Conservation (phyloP, 331 rosid species). For the Phaseolus coccineus region DNA sequence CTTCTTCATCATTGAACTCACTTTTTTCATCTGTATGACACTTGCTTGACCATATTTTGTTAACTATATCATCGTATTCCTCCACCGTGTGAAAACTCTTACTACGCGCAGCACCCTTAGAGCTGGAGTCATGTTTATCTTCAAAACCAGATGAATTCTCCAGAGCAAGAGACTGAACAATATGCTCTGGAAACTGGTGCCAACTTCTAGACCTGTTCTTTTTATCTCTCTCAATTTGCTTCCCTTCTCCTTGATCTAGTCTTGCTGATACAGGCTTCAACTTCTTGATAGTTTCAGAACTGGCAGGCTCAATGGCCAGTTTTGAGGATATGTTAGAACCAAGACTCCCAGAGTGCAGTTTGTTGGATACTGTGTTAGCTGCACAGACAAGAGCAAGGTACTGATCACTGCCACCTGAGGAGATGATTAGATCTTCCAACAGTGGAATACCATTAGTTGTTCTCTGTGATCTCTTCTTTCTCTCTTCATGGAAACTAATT, state of each 20-base stretch:
- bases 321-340: conserved; percentile 38
- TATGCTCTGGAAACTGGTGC: conserved; percentile 46
- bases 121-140: conserved; percentile 37
- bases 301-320: conserved; percentile 30
- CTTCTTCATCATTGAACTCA: conserved; percentile 37
- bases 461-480: conserved; percentile 47
- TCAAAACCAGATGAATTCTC: conserved; percentile 43
- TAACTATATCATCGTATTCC: conserved; percentile 53
- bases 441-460: conserved; percentile 43
- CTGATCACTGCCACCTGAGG: conserved; percentile 45
- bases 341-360: conserved; percentile 44
- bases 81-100: conserved; percentile 63
- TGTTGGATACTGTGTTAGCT: conserved; percentile 44
- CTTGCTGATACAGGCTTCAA: conserved; percentile 35
- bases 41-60: conserved; percentile 31
- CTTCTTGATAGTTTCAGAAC: conserved; percentile 41
- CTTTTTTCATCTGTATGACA: conserved; percentile 14
- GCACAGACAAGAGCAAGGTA: conserved; percentile 53
- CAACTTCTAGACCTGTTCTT: conserved; percentile 51
- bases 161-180: conserved; percentile 36
- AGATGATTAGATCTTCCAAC: conserved; percentile 50
- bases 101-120: conserved; percentile 34
- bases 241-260: conserved; percentile 34
- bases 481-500: conserved; percentile 50
- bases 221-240: conserved; percentile 26